Percentiles rank a stretch among this genome's conserved stretches.
phyloP scores from a whole-genome alignment of 1,284 basidiomycete genomes.

The Vanrija sp. region DNA sequence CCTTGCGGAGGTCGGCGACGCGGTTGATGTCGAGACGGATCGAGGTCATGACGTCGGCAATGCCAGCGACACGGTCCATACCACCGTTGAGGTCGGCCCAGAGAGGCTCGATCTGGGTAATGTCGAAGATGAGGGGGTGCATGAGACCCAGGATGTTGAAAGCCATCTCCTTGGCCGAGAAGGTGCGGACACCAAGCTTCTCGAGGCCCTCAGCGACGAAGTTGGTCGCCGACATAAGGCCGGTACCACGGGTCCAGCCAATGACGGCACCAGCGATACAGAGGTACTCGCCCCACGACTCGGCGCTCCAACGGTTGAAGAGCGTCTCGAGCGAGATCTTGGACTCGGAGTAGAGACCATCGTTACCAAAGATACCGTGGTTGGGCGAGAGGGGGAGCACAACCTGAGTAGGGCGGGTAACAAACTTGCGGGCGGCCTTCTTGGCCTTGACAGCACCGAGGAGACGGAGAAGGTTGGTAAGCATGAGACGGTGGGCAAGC shows the following conservation, averaged over 20 bases:
- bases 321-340: conserved; percentile 97
- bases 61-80: conserved; percentile 93
- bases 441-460: conserved; percentile 96
- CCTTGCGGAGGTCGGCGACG: conserved; percentile 86
- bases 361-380: conserved; percentile 95
- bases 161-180: conserved; percentile 99
- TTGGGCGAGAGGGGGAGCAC: conserved; percentile 96
- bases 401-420: conserved; percentile 96
- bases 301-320: conserved; percentile 96
- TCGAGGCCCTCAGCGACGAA: conserved; percentile 93
- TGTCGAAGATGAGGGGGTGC: conserved; percentile 99
- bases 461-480: conserved; percentile 85
- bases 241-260: conserved; percentile 98
- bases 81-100: conserved; percentile 97
- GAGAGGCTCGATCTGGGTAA: conserved; percentile 99
- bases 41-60: conserved; percentile 83
- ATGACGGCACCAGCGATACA: conserved; percentile 98
- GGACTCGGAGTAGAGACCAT: conserved; percentile 96
- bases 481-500: conserved; percentile 95
- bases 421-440: conserved; percentile 93
- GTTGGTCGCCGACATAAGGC: conserved; percentile 93
- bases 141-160: conserved; percentile 99
- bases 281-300: conserved; percentile 98
- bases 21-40: conserved; percentile 72
- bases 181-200: conserved; percentile 89